A percentile compares a stretch with the other conserved stretches of the same genome.
Evolutionary conservation across 1,284 basidiomycete species (phyloP).

Genomic region (Pulchroboletus neoregius): DNA sequence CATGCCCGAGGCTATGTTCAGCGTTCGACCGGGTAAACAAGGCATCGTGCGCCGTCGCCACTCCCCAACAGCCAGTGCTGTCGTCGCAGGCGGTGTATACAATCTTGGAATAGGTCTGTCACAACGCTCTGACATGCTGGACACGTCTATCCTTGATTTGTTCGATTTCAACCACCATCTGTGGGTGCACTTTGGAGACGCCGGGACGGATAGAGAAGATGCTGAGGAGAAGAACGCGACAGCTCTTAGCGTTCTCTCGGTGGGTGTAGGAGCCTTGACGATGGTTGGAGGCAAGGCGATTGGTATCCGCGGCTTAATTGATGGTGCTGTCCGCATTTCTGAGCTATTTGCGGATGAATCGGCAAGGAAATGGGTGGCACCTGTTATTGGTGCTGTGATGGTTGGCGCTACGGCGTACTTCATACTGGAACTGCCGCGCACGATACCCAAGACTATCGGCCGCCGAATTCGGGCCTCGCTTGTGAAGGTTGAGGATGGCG

Average conservation of each 20-base stretch:
- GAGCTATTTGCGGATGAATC: slow-evolving; percentile 83
- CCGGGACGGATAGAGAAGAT: slow-evolving; percentile 35
- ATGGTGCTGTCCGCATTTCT: slow-evolving; percentile 67
- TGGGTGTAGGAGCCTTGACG: slow-evolving; percentile 83
- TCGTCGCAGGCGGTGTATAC: slow-evolving; percentile 69
- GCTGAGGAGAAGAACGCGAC: slow-evolving; percentile 57
- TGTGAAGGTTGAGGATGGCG: slow-evolving; percentile 38
- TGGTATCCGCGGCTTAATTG: slow-evolving; percentile 75
- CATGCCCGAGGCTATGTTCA: slow-evolving; percentile 96
- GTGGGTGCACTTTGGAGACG: slow-evolving; percentile 58
- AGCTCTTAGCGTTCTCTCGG: slow-evolving; percentile 68
- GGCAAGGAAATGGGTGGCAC: slow-evolving; percentile 84
- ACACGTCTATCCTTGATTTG: slow-evolving; percentile 76
- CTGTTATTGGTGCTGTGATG: slow-evolving; percentile 74
- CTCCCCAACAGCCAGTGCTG: slow-evolving; percentile 42
- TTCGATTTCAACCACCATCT: slow-evolving; percentile 87
- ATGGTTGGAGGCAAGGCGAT: slow-evolving; percentile 81
- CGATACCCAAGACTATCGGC: slow-evolving; percentile 91
- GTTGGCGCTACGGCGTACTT: slow-evolving; percentile 81
- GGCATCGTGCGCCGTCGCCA: slow-evolving; percentile 43
- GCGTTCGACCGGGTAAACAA: slow-evolving; percentile 48
- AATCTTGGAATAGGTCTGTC: slow-evolving; percentile 75
- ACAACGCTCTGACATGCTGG: slow-evolving; percentile 64
- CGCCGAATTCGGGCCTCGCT: slow-evolving; percentile 68
- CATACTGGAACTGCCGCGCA: slow-evolving; percentile 83